Conservation (phyloP, 805 yeast genomes). For the Yarrowia hollandica region DNA sequence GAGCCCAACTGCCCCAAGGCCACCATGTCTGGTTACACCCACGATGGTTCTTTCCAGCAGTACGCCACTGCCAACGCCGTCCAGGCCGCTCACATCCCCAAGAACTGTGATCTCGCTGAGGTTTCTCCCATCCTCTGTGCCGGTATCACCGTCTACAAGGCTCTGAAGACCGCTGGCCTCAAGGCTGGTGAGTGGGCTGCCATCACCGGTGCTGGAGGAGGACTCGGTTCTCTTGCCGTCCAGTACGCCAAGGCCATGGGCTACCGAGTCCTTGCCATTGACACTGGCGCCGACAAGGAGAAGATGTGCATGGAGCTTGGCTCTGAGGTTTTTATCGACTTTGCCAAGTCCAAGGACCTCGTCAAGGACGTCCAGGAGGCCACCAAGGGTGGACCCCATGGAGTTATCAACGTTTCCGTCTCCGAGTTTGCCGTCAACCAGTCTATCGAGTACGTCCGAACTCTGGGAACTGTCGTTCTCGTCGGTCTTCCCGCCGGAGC, state of each 20-base stretch:
- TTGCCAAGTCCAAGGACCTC: slow-evolving; percentile 52
- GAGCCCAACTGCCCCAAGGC: slow-evolving; percentile 13
- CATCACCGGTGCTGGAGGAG: slow-evolving; percentile 78
- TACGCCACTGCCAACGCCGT: slow-evolving; percentile 15
- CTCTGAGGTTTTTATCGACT: slow-evolving; percentile 63
- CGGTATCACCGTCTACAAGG: slow-evolving; percentile 56
- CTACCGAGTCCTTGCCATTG: slow-evolving; percentile 67
- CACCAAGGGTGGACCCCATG: slow-evolving; percentile 53
- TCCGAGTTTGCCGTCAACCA: slow-evolving; percentile 17
- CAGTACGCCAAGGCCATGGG: slow-evolving; percentile 82
- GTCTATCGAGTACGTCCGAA: slow-evolving; percentile 47
- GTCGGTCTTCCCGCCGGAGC: slow-evolving; percentile 68
- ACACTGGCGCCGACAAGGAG: slow-evolving; percentile 66
- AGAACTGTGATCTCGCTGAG: slow-evolving; percentile 2
- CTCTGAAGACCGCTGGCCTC: slow-evolving; percentile 74
- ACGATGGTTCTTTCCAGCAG: slow-evolving; percentile 12
- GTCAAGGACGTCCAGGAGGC: slow-evolving; percentile 47
- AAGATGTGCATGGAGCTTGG: slow-evolving; percentile 57
- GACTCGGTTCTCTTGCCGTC: slow-evolving; percentile 70
- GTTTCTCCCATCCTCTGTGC: slow-evolving; percentile 3
- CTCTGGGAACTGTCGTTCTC: slow-evolving; percentile 58
- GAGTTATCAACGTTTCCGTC: slow-evolving; percentile 1
- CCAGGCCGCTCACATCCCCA: slow-evolving; percentile 15
- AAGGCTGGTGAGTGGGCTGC: slow-evolving; percentile 75
- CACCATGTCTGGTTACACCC: slow-evolving; percentile 13